Evolutionary conservation across 129 eudicot species (phyloP), one percentile per base, ranked within the genome.

Genomic region (Lactuca sativa): DNA sequence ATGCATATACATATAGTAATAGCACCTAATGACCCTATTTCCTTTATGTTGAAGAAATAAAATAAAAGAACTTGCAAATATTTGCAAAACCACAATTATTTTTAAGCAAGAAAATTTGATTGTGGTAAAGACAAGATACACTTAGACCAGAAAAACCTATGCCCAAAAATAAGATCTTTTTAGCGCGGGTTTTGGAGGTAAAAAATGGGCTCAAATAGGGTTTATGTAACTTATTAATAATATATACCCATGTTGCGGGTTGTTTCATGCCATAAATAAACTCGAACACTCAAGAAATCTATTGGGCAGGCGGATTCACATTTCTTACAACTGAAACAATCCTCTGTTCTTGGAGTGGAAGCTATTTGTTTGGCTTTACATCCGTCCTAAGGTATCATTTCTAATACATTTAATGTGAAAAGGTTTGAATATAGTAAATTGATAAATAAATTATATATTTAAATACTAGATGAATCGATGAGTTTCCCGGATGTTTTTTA

Each of bases 301-400:
- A 7, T 44, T 44, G 13, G 51, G 51, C 51, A 44, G 51, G 51
- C 51, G 9, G 51, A 44, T 44, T 44, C 51, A 44, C 51, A 44
- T 43, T 13, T 61, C 66, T 61, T 61, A 61, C 48, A 14, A 36
- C 38, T 21, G 41, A 59, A 9, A 25, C 40, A 59, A 32, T 32
- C 17, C 51, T 43, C 4, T 33, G 18, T 59, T 59, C 48, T 60
- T 60, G 47, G 64, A 60, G 66, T 9, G 13, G 47, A 60, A 60
- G 47, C 66, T 34, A 33, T 60, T 34, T 60, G 49, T 62, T 62
- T 37, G 31, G 66, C 51, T 59, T 59, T 59, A 34, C 65, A 59
- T 59, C 17, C 21, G 21, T 59, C 65, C 37, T 9, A 59, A 59
- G 17, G 65, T 59, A 32, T 64, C 52, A 43, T 44, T 38, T 64